Evolutionary conservation across 202 grass and related monocot genomes (phyloP).

Genomic region (Panicum virgatum): DNA sequence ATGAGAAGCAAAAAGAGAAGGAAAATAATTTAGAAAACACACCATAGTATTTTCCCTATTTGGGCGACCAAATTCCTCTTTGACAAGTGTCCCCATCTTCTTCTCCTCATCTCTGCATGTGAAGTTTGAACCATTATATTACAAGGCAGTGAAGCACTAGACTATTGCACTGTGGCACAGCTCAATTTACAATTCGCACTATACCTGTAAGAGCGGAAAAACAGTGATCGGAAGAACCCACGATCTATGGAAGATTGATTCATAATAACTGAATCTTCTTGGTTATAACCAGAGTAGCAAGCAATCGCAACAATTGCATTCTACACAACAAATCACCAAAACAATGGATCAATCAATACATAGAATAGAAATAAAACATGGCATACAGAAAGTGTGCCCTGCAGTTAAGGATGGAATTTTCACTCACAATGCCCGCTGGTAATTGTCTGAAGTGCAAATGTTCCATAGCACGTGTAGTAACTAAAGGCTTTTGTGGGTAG

Average conservation of each 20-base stretch:
- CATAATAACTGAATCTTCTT: conserved; percentile 99
- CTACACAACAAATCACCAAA: conserved; percentile 50
- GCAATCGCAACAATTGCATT: conserved; percentile 99
- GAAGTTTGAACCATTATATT: conserved; percentile 8
- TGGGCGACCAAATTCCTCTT: conserved; percentile 96
- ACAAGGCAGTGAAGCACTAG: conserved; percentile 12
- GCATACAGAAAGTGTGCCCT: neutral
- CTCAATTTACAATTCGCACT: neutral
- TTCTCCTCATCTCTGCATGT: conserved; percentile 89
- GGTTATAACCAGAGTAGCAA: conserved; percentile 99
- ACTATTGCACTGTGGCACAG: conserved; percentile 6
- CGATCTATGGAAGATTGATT: conserved; percentile 99
- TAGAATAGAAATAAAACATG: neutral
- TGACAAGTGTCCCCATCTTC: conserved; percentile 97
- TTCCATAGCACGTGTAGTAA: conserved; percentile 97
- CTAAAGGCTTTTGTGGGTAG: conserved; percentile 98
- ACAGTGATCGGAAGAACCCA: conserved; percentile 97
- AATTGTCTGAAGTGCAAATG: conserved; percentile 99
- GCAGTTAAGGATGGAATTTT: conserved; percentile 2
- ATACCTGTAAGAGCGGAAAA: conserved; percentile 98
- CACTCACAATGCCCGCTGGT: conserved; percentile 96
- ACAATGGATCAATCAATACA: conserved; percentile 28
- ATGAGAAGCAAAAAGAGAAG: conserved; percentile 12
- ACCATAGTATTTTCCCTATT: conserved; percentile 99
- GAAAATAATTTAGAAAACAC: conserved; percentile 30